phyloP scores from a whole-genome alignment of 2,329 filamentous ascomycete species.

The Cadophora sp. region DNA sequence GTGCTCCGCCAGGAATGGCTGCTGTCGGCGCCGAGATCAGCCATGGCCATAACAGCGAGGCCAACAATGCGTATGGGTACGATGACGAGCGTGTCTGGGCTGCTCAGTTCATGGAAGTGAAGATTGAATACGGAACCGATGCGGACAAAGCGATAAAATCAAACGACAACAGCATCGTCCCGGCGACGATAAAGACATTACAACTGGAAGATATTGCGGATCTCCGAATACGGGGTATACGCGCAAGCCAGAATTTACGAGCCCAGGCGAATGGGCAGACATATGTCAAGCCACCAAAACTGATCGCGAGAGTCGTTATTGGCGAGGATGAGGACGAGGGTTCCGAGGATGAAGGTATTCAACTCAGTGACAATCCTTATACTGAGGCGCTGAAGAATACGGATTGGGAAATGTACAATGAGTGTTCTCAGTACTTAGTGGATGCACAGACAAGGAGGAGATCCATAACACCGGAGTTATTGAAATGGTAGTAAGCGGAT shows the following conservation, averaged over 20 bases:
- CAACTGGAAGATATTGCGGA: conserved; percentile 19
- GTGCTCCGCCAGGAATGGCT: conserved; percentile 10
- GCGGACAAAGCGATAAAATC: conserved; percentile 13
- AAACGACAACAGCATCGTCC: conserved; percentile 5
- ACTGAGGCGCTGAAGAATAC: background rate
- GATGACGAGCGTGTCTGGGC: conserved; percentile 19
- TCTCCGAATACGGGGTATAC: conserved; percentile 12
- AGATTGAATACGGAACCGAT: conserved; percentile 17
- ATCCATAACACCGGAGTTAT: conserved; percentile 3
- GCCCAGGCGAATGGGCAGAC: conserved; percentile 8
- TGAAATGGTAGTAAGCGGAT: background rate
- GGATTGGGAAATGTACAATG: conserved; percentile 22
- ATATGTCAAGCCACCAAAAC: conserved; percentile 11
- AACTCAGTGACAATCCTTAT: conserved; percentile 12
- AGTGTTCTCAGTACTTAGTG: conserved; percentile 12
- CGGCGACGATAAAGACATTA: conserved; percentile 7
- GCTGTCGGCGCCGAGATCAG: conserved; percentile 4
- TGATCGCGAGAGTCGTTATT: conserved; percentile 9
- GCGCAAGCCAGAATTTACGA: conserved; percentile 3
- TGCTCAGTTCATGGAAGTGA: conserved; percentile 22
- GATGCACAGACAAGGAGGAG: conserved; percentile 17
- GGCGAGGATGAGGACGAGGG: background rate
- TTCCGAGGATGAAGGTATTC: conserved; percentile 6
- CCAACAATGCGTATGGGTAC: conserved; percentile 10
- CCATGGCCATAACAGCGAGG: conserved; percentile 4